phyloP scores from a whole-genome alignment of 441 rosid species.

The Biscutella auriculata region DNA sequence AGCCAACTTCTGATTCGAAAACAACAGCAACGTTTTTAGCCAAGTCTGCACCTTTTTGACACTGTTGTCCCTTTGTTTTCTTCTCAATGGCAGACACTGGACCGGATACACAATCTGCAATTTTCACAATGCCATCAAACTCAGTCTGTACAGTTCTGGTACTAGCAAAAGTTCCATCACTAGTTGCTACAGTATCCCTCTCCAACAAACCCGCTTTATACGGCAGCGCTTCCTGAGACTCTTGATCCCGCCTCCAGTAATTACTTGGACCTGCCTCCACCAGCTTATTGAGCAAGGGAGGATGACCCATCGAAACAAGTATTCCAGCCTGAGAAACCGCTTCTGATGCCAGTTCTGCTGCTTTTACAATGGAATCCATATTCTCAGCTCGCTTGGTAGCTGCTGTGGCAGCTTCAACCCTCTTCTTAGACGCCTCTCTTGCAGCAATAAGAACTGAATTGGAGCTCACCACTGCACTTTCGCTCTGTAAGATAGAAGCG shows the following conservation, averaged over 20 bases:
- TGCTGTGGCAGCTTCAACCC: conserved; percentile 87
- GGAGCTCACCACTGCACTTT: conserved; percentile 38
- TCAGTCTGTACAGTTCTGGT: conserved; percentile 25
- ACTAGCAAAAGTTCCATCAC: conserved; percentile 27
- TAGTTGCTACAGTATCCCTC: conserved; percentile 27
- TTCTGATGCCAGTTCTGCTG: conserved; percentile 93
- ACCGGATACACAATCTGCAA: conserved; percentile 31
- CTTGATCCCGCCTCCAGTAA: conserved; percentile 54
- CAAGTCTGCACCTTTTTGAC: conserved; percentile 32
- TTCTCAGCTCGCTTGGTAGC: conserved; percentile 92
- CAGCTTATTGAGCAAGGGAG: conserved; percentile 48
- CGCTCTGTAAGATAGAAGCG: conserved; percentile 53
- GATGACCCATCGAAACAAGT: conserved; percentile 80
- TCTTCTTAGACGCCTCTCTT: conserved; percentile 80
- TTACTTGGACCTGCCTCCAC: conserved; percentile 63
- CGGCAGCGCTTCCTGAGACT: conserved; percentile 28
- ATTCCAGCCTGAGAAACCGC: conserved; percentile 95
- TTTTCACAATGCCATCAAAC: conserved; percentile 32
- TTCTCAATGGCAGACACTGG: conserved; percentile 31
- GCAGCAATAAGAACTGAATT: conserved; percentile 67
- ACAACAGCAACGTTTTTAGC: conserved; percentile 27
- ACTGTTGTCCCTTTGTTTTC: conserved; percentile 32
- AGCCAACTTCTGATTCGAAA: conserved; percentile 37
- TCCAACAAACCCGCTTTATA: conserved; percentile 19
- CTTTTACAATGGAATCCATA: conserved; percentile 83